Conservation (phyloP, 257 asterid genomes). For the Solanum phureja region DNA sequence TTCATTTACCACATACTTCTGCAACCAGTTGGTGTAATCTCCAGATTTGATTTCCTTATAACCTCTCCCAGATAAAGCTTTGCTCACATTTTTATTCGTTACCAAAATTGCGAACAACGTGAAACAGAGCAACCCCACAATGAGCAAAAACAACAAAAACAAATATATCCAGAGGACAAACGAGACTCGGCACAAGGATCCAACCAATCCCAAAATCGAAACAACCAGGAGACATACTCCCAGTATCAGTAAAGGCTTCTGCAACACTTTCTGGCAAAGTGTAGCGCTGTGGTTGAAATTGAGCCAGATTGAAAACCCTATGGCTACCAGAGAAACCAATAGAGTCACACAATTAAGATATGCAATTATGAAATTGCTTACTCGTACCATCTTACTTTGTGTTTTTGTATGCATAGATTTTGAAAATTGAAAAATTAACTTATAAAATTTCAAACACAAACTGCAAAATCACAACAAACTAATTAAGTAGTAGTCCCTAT, state of each 20-base stretch:
- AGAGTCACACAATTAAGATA: constrained; percentile 29
- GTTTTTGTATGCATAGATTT: background rate
- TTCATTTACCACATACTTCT: constrained; percentile 24
- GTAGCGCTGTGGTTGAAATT: constrained; percentile 10
- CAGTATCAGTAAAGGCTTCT: constrained; percentile 34
- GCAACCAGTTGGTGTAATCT: constrained; percentile 58
- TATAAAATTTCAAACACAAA: background rate
- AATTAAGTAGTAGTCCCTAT: background rate
- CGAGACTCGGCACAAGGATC: constrained; percentile 23
- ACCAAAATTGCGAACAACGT: constrained; percentile 46
- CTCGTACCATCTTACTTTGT: constrained; percentile 8
- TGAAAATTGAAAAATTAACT: background rate
- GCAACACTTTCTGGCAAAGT: constrained; percentile 33
- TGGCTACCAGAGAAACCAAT: constrained; percentile 20
- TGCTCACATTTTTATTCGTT: constrained; percentile 39
- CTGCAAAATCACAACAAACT: background rate
- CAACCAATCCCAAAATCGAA: constrained; percentile 37
- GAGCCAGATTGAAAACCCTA: constrained; percentile 38
- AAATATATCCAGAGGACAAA: constrained; percentile 42
- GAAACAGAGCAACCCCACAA: constrained; percentile 22
- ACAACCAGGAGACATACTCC: constrained; percentile 33
- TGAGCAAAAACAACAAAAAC: constrained; percentile 17
- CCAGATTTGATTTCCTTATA: constrained; percentile 9
- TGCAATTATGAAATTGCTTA: constrained; percentile 40
- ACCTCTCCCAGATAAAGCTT: constrained; percentile 35